Evolutionary conservation across 164 flowering plant genomes (phyloP), one percentile per base, ranked within the genome.

Genomic region (Vitis rupestris): DNA sequence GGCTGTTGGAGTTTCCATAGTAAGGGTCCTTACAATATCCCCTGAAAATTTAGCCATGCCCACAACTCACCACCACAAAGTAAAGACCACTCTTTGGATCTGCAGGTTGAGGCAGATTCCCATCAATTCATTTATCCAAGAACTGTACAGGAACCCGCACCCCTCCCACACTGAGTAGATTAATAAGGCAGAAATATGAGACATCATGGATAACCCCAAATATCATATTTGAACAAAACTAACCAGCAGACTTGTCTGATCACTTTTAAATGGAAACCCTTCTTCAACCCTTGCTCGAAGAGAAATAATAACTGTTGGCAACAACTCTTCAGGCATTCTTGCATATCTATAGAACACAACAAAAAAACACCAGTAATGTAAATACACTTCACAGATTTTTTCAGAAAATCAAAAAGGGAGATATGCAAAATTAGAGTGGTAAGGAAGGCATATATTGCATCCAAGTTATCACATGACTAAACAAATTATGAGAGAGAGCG

Each of bases 281-380:
- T 81, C 82, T 51, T 75, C 75, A 63, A 87, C 71, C 74, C 79
- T 88, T 48, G 67, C 56, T 19, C 65, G 74, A 58, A 95, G 72
- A 75, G 87, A 76, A 66, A 77, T 74, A 67, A 91, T 77, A 69
- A 91, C 89, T 59, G 78, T 74, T 27, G 92, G 86, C 83, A 95
- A 80, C 74, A 95, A 76, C 47, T 88, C 90, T 17, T 30, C 78
- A 48, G 97, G 94, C 99, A 95, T 90, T 74, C 99, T 82, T 59
- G 94, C 70, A 79, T 93, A 95, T 70, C 97, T 94, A 85, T 51
- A 64, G 23, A 66, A 74, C 29, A 66, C 8, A 52, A 65, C 13
- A 11, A 71, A 9, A 47, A 31, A 15, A 64, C 9, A 44, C 50
- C 11, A 67, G 19, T 10, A 3, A 10, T 15, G 23, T 12, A 27